Base-by-base conservation (phyloP, 2,329 filamentous ascomycete genomes). In the Cladosporium sp. region DNA sequence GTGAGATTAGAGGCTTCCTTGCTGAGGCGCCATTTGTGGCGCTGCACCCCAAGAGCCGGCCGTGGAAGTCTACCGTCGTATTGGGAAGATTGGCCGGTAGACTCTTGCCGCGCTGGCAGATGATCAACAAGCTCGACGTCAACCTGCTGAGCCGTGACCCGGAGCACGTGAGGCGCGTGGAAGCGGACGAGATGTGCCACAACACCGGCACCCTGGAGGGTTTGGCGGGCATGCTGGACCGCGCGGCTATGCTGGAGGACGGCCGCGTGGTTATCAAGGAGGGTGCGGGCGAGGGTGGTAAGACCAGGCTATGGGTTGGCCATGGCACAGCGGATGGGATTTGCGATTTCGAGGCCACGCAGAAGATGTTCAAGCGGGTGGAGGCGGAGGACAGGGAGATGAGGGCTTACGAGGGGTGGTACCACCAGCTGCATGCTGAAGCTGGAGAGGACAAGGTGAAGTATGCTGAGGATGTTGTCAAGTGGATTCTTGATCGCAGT, bases 201-300 rank as follows among this genome's bases (percentile, higher is more conserved):
- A 85, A 94, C 76, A 94, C 88, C 2, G 93, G 92, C 39, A 97
- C 93, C 7, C 82, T 96, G n/a, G 89, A 93, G 76, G 91, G 91
- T 0, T 76, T 97, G 36, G 85, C 90, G 0, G 89, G 86, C 0
- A 84, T 97, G 84, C 79, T 97, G 69, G 91, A 96, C 75, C 86
- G 93, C 28, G 89, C 89, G 1, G 79, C 79, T 5, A 82, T 82
- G 62, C 78, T 96, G 67, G 79, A 86, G 5, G 79, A 76, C 6
- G 89, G 88, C 2, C 83, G 80, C 59, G 77, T 87, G 32, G 79
- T 75, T 67, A 70, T 80, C 39, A 70, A 72, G 5, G 79, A 81
- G 11, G 76, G 76, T 32, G 75, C 73, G 23, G 79, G 80, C n/a
- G 81, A 84, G 67, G 78, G 74, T 76, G 85, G 76, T n/a, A 85